Conservation (phyloP, 495 filamentous ascomycete species). For the Hypoxylon fuscum region DNA sequence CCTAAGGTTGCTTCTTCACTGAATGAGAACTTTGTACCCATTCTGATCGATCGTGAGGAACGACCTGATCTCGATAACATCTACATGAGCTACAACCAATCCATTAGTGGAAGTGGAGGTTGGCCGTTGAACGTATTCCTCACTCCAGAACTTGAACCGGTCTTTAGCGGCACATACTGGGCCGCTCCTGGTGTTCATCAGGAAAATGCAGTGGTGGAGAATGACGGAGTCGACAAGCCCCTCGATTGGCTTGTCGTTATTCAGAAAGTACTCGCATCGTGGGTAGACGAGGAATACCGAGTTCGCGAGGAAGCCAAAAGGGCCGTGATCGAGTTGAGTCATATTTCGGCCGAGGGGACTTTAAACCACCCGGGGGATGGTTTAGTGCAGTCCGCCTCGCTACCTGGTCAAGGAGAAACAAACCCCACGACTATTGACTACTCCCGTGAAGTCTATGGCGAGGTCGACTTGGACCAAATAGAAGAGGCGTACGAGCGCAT, state of each 20-base stretch:
- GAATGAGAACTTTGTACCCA: slow-evolving; percentile 88
- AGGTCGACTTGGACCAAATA: slow-evolving; percentile 87
- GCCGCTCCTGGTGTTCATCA: slow-evolving; percentile 76
- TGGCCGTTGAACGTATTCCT: slow-evolving; percentile 98
- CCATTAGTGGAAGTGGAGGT: slow-evolving; percentile 88
- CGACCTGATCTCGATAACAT: slow-evolving; percentile 95
- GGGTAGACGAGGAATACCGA: slow-evolving; percentile 82
- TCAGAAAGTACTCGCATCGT: slow-evolving; percentile 80
- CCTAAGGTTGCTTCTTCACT: slow-evolving; percentile 80
- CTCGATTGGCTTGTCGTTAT: slow-evolving; percentile 72
- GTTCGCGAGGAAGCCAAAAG: slow-evolving; percentile 84
- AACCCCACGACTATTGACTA: slow-evolving; percentile 23
- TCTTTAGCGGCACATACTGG: slow-evolving; percentile 98
- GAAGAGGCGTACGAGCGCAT: slow-evolving; percentile 91
- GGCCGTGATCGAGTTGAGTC: slow-evolving; percentile 79
- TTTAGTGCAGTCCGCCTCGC: slow-evolving; percentile 11
- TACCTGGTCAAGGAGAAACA: slow-evolving; percentile 11
- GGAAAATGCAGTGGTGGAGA: slow-evolving; percentile 50
- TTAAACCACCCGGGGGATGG: slow-evolving; percentile 58
- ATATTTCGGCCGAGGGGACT: slow-evolving; percentile 88
- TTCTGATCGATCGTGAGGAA: slow-evolving; percentile 94
- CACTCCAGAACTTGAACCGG: slow-evolving; percentile 89
- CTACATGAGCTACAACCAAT: slow-evolving; percentile 98
- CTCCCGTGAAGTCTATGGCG: slow-evolving; percentile 50
- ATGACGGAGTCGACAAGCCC: slow-evolving; percentile 37